A percentile compares a stretch with the other conserved stretches of the same genome.
Evolutionary conservation across 805 yeast species (phyloP).

Genomic region (Wickerhamiella allomyrinae): DNA sequence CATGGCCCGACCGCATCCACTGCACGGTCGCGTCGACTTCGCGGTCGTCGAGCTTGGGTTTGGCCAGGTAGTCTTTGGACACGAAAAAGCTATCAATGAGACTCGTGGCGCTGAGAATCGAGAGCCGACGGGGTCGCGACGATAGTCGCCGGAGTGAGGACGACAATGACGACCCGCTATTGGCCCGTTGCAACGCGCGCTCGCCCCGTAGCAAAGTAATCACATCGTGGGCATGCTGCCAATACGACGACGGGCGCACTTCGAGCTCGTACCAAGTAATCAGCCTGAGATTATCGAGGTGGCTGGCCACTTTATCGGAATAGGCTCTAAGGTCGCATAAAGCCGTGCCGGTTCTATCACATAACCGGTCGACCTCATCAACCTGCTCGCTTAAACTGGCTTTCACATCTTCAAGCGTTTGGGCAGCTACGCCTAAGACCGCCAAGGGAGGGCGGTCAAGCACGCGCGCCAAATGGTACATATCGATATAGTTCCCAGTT

Average conservation of each 20-base stretch:
- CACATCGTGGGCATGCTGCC: conserved; percentile 6
- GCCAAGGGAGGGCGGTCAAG: not conserved
- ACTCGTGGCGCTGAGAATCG: conserved; percentile 17
- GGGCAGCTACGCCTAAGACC: not conserved
- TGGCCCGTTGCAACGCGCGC: conserved; percentile 12
- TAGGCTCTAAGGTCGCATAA: not conserved
- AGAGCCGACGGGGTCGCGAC: conserved; percentile 19
- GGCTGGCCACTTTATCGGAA: not conserved
- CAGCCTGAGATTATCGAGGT: conserved; percentile 1
- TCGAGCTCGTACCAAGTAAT: conserved; percentile 19
- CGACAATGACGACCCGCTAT: conserved; percentile 13
- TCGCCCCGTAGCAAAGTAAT: conserved; percentile 5
- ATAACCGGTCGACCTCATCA: not conserved
- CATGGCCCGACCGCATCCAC: conserved; percentile 21
- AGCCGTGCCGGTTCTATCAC: not conserved
- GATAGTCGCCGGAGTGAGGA: conserved; percentile 12
- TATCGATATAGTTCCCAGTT: not conserved
- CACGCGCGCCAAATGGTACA: not conserved
- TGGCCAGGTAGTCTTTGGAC: conserved; percentile 18
- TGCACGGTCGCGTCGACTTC: conserved; percentile 22
- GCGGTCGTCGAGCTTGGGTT: conserved; percentile 23
- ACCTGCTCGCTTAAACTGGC: not conserved
- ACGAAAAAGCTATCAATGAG: conserved; percentile 21
- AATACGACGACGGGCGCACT: conserved; percentile 9
- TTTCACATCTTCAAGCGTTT: not conserved